Base-by-base conservation (phyloP, 1,284 basidiomycete genomes). In the Ceratobasidium sp. region DNA sequence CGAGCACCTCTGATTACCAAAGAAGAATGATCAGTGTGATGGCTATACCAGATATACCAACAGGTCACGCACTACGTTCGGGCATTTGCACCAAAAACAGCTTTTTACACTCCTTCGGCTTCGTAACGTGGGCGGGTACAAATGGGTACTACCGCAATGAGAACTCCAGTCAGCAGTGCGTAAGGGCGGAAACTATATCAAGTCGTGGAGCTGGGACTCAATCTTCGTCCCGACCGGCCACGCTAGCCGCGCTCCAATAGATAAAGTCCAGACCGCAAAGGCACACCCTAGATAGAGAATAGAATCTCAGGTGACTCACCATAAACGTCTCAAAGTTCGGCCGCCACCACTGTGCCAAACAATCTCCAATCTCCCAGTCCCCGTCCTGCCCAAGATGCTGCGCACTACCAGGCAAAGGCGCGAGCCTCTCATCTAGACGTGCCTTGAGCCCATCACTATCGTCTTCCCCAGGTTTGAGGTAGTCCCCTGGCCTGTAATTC, bases 261-360 rank as follows among this genome's bases (percentile, higher is more conserved):
- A 34, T 14, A 46, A 46, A 46, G 16, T 31, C 53, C 53, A 27
- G 29, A 11, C 53, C 53, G 1, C 7, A 54, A 27, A 54, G 22
- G 6, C n/a, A 27, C 29, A 6, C 13, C 19, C 54, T 59, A 65
- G 75, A 62, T 76, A 74, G 19, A 29, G n/a, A 9, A 53, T 19
- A 1, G 43, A 16, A 49, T 16, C 53, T n/a, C 14, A 64, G 19
- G 39, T 8, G 39, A 76, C 92, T 80, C 79, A 97, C 96, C 92
- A 98, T 96, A 83, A 98, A 98, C 0, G 95, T 96, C 84, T 98
- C 97, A 80, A 98, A 98, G 80, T 96, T 96, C 0, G 97, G 97
- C 74, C 97, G 86, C 92, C 93, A 98, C 96, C 97, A 99, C 80
- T 96, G 94, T 0, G 95, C 94, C 39, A 98, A 86, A 79, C 95